phyloP scores from a whole-genome alignment of 805 yeast species.

The Trichomonascus vanleenenianus region DNA sequence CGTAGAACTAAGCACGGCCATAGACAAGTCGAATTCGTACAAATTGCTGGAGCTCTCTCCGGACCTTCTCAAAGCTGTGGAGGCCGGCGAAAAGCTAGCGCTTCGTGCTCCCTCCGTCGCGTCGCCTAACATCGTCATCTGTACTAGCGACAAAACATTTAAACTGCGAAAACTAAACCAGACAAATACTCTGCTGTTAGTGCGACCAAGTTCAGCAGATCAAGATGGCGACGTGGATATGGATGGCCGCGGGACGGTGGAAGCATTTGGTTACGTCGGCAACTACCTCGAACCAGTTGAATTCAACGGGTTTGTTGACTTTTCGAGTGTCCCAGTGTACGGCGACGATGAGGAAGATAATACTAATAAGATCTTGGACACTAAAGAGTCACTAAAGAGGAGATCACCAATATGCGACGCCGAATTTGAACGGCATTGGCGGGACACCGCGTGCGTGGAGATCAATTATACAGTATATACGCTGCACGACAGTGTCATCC shows the following conservation, averaged over 20 bases:
- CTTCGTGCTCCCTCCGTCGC: slow-evolving; percentile 30
- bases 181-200: slow-evolving; percentile 69
- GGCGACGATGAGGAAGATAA: slow-evolving; percentile 7
- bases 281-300: slow-evolving; percentile 20
- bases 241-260: slow-evolving; percentile 3
- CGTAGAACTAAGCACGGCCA: too few species aligned
- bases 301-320: slow-evolving; percentile 14
- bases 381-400: slow-evolving; percentile 4
- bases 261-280: slow-evolving; percentile 20
- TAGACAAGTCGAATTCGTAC: slow-evolving; percentile 8
- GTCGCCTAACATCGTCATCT: slow-evolving; percentile 45
- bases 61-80: slow-evolving; percentile 18
- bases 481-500: slow-evolving; percentile 22
- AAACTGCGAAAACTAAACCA: slow-evolving; percentile 72
- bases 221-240: slow-evolving; percentile 1
- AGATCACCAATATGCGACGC: slow-evolving; percentile 46
- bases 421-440: slow-evolving; percentile 51
- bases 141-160: slow-evolving; percentile 54
- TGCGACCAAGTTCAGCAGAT: slow-evolving; percentile 22
- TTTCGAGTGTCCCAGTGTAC: slow-evolving; percentile 21
- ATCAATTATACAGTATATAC: slow-evolving; percentile 33
- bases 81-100: slow-evolving; percentile 15
- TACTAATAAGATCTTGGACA: not conserved
- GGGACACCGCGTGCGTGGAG: slow-evolving; percentile 46
- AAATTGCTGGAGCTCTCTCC: slow-evolving; percentile 25